Evolutionary conservation across 169 alveolate genomes (phyloP), one percentile per base, ranked within the genome.

Genomic region (Eimeria praecox): DNA sequence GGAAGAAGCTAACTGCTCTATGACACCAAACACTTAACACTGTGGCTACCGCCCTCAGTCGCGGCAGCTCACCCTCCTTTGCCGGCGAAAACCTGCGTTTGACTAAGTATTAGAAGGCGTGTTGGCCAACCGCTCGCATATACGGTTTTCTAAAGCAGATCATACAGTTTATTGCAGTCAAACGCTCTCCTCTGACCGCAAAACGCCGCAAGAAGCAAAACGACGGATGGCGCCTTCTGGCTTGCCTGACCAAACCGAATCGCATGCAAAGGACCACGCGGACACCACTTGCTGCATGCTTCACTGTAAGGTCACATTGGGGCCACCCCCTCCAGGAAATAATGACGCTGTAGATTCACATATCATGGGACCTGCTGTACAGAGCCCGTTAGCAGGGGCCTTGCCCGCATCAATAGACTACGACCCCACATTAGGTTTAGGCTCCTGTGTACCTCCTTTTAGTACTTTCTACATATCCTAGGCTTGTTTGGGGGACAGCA

Each of bases 131-230:
- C 6, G 4, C n/a, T 33, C 42, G 44, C 64, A 27, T 44, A 49
- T 44, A 44, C 27, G 33, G 42, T 2, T 78, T n/a, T n/a, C 88
- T 78, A 78, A 78, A 78, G 88, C 88, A 44, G 88, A 78, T 78
- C 88, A 78, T 27, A 49, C 42, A 78, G 88, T 78, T 78, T 20
- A 49, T 44, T n/a, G 64, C 88, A 10, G 64, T 78, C 88, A 78
- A 46, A 78, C 46, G 46, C 64, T 78, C 59, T 33, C 52, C 52
- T 38, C 49, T 14, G 83, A 52, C 54, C 83, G 9, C 83, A 73
- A 73, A 73, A 73, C 12, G 30, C 14, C 52, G 83, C 83, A 16
- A 40, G 54, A 49, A 73, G 30, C 52, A 73, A 22, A 38, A 4
- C 83, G 52, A 73, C 52, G 0, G 33, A 6, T 73, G 83, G 52